Percentiles rank a stretch among this genome's conserved stretches.
Conservation (phyloP, 2,329 filamentous ascomycete genomes). For the Aureobasidium sp. region DNA sequence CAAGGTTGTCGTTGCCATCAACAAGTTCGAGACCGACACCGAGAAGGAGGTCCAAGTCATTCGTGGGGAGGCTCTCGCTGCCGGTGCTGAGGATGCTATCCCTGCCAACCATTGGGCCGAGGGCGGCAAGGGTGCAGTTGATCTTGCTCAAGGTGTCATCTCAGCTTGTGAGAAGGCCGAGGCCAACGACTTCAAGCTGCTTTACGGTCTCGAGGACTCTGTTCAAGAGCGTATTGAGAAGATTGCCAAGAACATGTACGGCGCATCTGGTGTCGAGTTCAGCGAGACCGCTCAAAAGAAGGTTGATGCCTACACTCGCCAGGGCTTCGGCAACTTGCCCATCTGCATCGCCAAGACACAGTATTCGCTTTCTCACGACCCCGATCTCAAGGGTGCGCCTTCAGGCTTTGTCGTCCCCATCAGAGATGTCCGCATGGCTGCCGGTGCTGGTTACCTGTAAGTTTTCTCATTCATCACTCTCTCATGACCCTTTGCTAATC, state of each 20-base stretch:
- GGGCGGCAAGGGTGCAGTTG: constrained; percentile 81
- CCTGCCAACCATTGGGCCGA: constrained; percentile 95
- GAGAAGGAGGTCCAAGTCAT: constrained; percentile 84
- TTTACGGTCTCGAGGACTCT: constrained; percentile 71
- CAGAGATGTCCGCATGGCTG: constrained; percentile 85
- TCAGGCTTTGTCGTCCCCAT: constrained; percentile 93
- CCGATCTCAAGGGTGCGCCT: constrained; percentile 87
- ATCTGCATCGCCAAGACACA: constrained; percentile 99
- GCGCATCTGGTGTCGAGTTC: constrained; percentile 81
- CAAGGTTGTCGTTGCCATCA: constrained; percentile 93
- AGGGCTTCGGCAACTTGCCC: constrained; percentile 85
- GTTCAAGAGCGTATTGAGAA: constrained; percentile 85
- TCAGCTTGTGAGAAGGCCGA: constrained; percentile 71
- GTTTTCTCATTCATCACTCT: constrained; percentile 25
- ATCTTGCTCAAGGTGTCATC: constrained; percentile 81
- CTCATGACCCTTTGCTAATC: neutral
- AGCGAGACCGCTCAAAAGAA: constrained; percentile 92
- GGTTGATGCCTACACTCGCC: constrained; percentile 86
- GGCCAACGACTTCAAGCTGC: constrained; percentile 68
- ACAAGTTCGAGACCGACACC: constrained; percentile 91
- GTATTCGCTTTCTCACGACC: constrained; percentile 91
- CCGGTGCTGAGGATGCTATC: constrained; percentile 89
- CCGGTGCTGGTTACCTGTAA: constrained; percentile 85
- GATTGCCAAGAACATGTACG: constrained; percentile 92
- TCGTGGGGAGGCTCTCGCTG: constrained; percentile 81